Evolutionary conservation across 805 yeast species (phyloP), one percentile per base, ranked within the genome.

Genomic region (Saccharomycopsis lassenensis): DNA sequence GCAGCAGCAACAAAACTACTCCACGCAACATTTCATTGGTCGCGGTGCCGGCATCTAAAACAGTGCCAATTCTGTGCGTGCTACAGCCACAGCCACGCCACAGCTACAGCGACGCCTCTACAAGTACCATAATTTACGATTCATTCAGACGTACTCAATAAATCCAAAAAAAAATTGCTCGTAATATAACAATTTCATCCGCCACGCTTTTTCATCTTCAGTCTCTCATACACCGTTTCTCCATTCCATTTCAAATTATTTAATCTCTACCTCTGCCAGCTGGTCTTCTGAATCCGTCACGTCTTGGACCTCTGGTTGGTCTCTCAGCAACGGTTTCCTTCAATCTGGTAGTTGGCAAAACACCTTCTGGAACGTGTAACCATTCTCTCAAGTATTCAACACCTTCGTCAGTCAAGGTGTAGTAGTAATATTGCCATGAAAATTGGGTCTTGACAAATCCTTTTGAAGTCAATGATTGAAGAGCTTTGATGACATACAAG

Each of bases 351-450:
- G 82, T 78, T 64, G 99, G 99, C 68, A 86, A 89, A 67, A 91
- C 81, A 71, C 86, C 94, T 69, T 83, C 94, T 72, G 98, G 98
- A 60, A 91, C 77, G 80, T 87, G 86, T 69, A 91, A 81, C 84
- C 86, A 91, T 65, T 84, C 86, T 74, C 96, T 83, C 63, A 91
- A 81, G 82, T 74, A 91, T 64, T 86, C 95, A 52, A 91, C 89
- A 80, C 99, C 99, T 71, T 84, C 95, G 65, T 91, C 97, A 65
- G 97, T 91, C 65, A 91, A 82, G 76, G 98, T 85, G 93, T 91
- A 91, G 94, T 91, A 91, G 76, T 91, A 91, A 79, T 85, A 85
- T 79, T 87, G 96, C 99, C 99, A 91, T 62, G 97, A 89, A 81
- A 89, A 91, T 74, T 86, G 97, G 59, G 99, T 91, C 84, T 89